These are phyloP conservation scores for Triticum monococcum DNA, from an alignment of 176 grass and related monocot genomes.

Conservation along the genomic window DNA sequence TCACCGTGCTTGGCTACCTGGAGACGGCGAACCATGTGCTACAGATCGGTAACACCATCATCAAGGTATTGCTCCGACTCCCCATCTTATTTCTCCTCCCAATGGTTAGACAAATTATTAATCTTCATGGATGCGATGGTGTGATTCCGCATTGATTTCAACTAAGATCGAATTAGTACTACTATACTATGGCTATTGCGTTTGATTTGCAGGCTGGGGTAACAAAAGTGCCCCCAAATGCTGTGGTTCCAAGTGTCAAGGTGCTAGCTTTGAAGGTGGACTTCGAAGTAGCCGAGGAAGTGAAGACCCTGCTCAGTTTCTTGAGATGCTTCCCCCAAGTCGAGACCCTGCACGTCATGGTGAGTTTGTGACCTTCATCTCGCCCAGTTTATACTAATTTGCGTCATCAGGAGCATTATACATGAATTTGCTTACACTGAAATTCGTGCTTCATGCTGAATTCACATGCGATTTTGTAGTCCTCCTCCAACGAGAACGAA, in stretches of 20 bases:
- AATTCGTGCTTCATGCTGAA: neutral
- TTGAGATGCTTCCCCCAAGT: constrained; percentile 35
- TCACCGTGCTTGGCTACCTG: constrained; percentile 20
- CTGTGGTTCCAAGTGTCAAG: constrained; percentile 18
- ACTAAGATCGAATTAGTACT: neutral
- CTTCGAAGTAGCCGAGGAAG: neutral
- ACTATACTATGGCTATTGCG: neutral
- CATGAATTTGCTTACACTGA: neutral
- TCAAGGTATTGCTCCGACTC: neutral
- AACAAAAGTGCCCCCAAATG: neutral
- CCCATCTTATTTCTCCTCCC: neutral
- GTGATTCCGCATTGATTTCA: neutral
- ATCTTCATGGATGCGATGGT: neutral
- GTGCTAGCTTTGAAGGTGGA: constrained; percentile 16
- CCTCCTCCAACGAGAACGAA: neutral
- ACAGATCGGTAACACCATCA: neutral
- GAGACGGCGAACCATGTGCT: neutral
- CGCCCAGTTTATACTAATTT: neutral
- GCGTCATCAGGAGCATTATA: neutral
- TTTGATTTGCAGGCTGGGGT: constrained; percentile 12
- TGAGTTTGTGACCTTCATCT: neutral
- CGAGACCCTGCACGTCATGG: constrained; percentile 33
- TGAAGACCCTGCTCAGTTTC: constrained; percentile 10
- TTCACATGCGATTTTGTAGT: constrained; percentile 18
- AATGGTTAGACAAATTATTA: neutral